Evolutionary conservation across 2,329 filamentous ascomycete genomes (phyloP).

Genomic region (Harringtonia lauricola): DNA sequence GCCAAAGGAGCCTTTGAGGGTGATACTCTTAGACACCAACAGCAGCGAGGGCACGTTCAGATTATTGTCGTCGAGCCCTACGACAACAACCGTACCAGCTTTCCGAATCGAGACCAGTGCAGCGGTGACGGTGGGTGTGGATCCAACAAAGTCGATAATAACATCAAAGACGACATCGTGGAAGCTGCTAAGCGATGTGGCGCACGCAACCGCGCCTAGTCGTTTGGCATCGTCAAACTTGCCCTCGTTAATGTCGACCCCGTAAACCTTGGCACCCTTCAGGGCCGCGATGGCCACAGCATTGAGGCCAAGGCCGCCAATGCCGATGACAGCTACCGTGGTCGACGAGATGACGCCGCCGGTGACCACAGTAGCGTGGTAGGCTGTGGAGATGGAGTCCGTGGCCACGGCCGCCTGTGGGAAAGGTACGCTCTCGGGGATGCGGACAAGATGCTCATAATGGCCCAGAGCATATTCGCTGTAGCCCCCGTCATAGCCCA

Average conservation of each 20-base stretch:
- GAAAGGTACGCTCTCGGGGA: not conserved
- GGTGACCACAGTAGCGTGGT: not conserved
- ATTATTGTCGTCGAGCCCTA: not conserved
- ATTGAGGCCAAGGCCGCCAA: not conserved
- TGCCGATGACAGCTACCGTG: not conserved
- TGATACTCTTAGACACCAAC: not conserved
- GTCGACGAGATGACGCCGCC: not conserved
- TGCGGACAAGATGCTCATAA: not conserved
- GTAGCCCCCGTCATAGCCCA: not conserved
- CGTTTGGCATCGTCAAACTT: conserved; percentile 4
- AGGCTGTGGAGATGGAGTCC: not conserved
- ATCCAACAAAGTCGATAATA: not conserved
- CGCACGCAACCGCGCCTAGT: not conserved
- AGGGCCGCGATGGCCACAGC: not conserved
- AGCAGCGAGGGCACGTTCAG: not conserved
- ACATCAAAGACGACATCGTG: not conserved
- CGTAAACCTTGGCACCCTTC: not conserved
- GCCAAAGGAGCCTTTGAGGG: not conserved
- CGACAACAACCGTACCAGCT: not conserved
- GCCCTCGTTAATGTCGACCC: conserved; percentile 3
- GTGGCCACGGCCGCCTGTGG: not conserved
- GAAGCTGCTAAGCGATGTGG: not conserved
- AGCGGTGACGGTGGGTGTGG: not conserved
- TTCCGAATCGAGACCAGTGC: not conserved
- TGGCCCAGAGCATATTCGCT: not conserved